Evolutionary conservation across 768 basidiomycete genomes (phyloP).

Genomic region (Gautieria morchelliformis): DNA sequence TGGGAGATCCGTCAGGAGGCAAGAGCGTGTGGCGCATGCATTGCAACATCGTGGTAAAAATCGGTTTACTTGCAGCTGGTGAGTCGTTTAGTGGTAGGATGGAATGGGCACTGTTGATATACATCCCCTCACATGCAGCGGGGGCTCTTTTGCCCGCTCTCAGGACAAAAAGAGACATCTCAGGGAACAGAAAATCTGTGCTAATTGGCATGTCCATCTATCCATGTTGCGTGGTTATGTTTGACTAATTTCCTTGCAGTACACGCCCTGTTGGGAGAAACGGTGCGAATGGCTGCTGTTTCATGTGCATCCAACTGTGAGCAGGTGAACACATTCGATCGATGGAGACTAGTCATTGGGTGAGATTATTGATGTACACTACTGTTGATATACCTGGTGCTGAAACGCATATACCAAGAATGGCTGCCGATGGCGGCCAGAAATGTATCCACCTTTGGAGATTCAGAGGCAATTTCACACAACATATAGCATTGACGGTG

Average conservation of each 20-base stretch:
- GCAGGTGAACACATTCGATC: neutral
- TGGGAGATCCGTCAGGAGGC: neutral
- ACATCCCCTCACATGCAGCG: neutral
- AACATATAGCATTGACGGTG: too few species aligned
- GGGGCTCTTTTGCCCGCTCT: neutral
- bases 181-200: neutral
- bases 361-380: too few species aligned
- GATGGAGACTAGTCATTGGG: too few species aligned
- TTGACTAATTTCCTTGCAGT: neutral
- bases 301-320: neutral
- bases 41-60: neutral
- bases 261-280: neutral
- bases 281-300: neutral
- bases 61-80: slow-evolving; percentile 6
- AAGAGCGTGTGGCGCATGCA: slow-evolving; percentile 4
- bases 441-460: too few species aligned
- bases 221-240: neutral
- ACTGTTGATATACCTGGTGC: too few species aligned
- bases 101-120: neutral
- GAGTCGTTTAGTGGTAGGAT: neutral
- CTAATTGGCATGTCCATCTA: neutral
- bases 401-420: too few species aligned
- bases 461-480: too few species aligned
- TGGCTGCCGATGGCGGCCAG: too few species aligned
- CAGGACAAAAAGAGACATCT: slow-evolving; percentile 2